These are phyloP conservation scores for Rubroshorea leprosula DNA, from an alignment of 345 rosid species.

Conservation along the genomic window DNA sequence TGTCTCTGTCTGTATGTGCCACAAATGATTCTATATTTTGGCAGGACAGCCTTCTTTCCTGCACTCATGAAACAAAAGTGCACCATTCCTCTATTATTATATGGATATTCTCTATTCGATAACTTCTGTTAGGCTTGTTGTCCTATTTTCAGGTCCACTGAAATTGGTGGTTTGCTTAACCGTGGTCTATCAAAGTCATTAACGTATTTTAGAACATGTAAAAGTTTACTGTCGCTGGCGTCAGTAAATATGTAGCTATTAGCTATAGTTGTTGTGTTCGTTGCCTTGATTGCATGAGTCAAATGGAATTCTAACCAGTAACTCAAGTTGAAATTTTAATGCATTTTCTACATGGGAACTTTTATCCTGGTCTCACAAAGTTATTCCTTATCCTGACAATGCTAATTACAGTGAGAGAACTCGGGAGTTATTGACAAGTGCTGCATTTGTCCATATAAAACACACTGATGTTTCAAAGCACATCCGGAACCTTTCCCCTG, in stretches of 20 bases:
- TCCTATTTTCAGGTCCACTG: not conserved
- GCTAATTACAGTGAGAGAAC: conserved; percentile 63
- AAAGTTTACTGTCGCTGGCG: too few species aligned
- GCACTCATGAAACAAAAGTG: too few species aligned
- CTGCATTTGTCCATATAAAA: conserved; percentile 79
- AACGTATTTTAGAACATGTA: not conserved
- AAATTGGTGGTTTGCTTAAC: not conserved
- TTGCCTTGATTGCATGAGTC: not conserved
- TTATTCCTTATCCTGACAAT: conserved; percentile 11
- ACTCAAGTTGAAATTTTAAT: not conserved
- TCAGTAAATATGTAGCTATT: not conserved
- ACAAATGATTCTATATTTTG: conserved; percentile 5
- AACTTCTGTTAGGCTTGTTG: conserved; percentile 4
- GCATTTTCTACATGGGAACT: not conserved
- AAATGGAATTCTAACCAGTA: too few species aligned
- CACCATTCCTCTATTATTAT: too few species aligned
- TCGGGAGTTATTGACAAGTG: conserved; percentile 60
- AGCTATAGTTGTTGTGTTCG: not conserved
- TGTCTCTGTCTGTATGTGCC: not conserved
- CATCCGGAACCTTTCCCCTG: conserved; percentile 88
- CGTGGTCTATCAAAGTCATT: not conserved
- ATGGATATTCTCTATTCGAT: too few species aligned
- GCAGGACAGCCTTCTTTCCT: conserved; percentile 6
- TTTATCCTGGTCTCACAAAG: not conserved
- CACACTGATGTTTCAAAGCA: conserved; percentile 74